These are phyloP conservation scores for Emergomyces africanus DNA, from an alignment of 2,329 filamentous ascomycete genomes.

Conservation along the genomic window DNA sequence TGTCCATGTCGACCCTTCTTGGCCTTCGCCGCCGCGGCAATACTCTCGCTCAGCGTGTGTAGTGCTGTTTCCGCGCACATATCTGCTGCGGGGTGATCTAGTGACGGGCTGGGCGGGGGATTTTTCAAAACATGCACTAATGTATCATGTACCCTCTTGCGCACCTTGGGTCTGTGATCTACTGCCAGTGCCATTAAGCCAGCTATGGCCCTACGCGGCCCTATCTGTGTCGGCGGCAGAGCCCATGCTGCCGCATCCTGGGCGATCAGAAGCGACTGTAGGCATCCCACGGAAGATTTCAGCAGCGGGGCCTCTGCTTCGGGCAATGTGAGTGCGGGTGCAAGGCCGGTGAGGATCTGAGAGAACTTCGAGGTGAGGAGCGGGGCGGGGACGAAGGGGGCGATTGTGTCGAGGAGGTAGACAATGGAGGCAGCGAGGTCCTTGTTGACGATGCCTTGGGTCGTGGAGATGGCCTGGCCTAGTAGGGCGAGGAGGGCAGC, in stretches of 20 bases:
- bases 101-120: slow-evolving; percentile 76
- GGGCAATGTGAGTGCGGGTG: slow-evolving; percentile 64
- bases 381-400: slow-evolving; percentile 68
- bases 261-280: slow-evolving; percentile 80
- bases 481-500: slow-evolving; percentile 86
- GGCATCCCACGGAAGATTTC: slow-evolving; percentile 76
- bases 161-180: slow-evolving; percentile 82
- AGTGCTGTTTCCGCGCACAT: slow-evolving; percentile 91
- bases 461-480: slow-evolving; percentile 55
- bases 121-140: slow-evolving; percentile 69
- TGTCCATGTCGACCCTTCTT: slow-evolving; percentile 48
- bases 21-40: slow-evolving; percentile 54
- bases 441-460: slow-evolving; percentile 57
- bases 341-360: slow-evolving; percentile 77
- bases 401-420: slow-evolving; percentile 89
- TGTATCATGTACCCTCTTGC: slow-evolving; percentile 85
- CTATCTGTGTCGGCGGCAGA: slow-evolving; percentile 66
- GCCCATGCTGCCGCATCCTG: slow-evolving; percentile 86
- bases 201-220: slow-evolving; percentile 75
- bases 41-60: slow-evolving; percentile 58
- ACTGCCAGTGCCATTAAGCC: slow-evolving; percentile 74
- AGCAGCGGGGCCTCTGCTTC: slow-evolving; percentile 81
- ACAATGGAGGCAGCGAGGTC: slow-evolving; percentile 77
- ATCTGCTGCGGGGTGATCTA: slow-evolving; percentile 89
- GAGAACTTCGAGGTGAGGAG: slow-evolving; percentile 91